phyloP scores from a whole-genome alignment of 139 green algal species.

The Coelastrella sp. region DNA sequence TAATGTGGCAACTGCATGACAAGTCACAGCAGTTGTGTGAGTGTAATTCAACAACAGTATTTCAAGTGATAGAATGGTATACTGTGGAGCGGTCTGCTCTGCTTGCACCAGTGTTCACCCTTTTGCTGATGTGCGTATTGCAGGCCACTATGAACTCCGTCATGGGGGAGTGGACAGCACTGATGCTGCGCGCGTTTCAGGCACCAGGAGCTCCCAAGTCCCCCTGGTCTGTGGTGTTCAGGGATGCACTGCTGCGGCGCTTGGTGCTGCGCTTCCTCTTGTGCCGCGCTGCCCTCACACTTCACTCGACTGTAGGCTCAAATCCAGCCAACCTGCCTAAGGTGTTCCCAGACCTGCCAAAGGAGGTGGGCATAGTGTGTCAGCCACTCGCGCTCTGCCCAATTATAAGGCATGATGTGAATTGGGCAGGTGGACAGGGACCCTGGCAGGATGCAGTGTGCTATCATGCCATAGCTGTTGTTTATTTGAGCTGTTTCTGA shows the following conservation, averaged over 20 bases:
- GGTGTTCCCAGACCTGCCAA: slow-evolving; percentile 56
- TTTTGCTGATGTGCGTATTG: not conserved
- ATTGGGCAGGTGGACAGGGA: not conserved
- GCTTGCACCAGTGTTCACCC: not conserved
- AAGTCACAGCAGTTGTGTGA: no score
- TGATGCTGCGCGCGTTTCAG: slow-evolving; percentile 39
- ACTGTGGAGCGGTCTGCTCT: no score
- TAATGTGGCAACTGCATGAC: no score
- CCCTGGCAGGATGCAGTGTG: not conserved
- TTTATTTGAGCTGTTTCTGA: no score
- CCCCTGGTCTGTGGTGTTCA: slow-evolving; percentile 42
- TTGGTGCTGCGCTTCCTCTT: slow-evolving; percentile 62
- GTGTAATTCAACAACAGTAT: not conserved
- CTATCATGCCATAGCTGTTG: no score
- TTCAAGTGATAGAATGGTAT: not conserved
- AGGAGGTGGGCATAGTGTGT: slow-evolving; percentile 15
- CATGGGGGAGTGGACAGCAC: slow-evolving; percentile 42
- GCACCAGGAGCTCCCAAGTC: slow-evolving; percentile 3
- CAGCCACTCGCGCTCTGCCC: no score
- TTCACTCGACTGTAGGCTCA: slow-evolving; percentile 37
- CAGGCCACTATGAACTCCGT: slow-evolving; percentile 38
- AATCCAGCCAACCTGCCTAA: slow-evolving; percentile 38
- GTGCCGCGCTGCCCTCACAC: slow-evolving; percentile 53
- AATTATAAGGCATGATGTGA: no score
- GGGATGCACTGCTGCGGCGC: slow-evolving; percentile 55